A percentile compares a stretch with the other conserved stretches of the same genome.
These are phyloP conservation scores for Raphidocelis subcapitata DNA, from an alignment of 139 green algal genomes.

Conservation along the genomic window DNA sequence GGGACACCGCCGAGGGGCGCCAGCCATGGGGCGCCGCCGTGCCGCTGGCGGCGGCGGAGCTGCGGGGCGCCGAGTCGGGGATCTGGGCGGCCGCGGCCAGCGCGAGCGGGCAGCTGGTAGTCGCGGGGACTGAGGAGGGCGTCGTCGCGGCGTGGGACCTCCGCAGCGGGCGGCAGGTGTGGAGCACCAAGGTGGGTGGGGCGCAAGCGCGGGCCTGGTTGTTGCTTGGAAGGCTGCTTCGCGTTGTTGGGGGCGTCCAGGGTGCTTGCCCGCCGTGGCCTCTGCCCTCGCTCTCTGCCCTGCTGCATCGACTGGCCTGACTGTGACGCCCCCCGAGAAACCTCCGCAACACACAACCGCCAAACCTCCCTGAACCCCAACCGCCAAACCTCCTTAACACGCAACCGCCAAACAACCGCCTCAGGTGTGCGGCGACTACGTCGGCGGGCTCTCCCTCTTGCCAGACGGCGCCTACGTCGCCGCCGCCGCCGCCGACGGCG, in stretches of 20 bases:
- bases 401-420: too few relatives aligned
- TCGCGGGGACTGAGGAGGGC: slow-evolving; percentile 74
- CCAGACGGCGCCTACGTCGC: slow-evolving; percentile 38
- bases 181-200: slow-evolving; percentile 20
- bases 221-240: background rate
- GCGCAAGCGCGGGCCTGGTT: background rate
- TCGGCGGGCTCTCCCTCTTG: slow-evolving; percentile 55
- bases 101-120: slow-evolving; percentile 31
- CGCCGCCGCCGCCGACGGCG: slow-evolving; percentile 50
- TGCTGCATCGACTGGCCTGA: background rate
- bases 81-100: slow-evolving; percentile 55
- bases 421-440: slow-evolving; percentile 57
- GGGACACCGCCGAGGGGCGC: slow-evolving; percentile 58
- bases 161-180: slow-evolving; percentile 27
- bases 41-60: slow-evolving; percentile 29
- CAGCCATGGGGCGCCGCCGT: slow-evolving; percentile 54
- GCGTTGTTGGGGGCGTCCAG: background rate
- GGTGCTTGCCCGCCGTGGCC: background rate
- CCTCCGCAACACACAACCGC: too few relatives aligned
- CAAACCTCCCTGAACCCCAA: too few relatives aligned
- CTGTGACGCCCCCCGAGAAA: too few relatives aligned
- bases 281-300: background rate
- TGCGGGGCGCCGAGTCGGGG: slow-evolving; percentile 48
- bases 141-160: slow-evolving; percentile 58
- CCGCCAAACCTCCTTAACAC: too few relatives aligned